Percentiles rank a stretch among this genome's conserved stretches.
Evolutionary conservation across 2,329 filamentous ascomycete genomes (phyloP).

Genomic region (Fonsecaea multimorphosa): DNA sequence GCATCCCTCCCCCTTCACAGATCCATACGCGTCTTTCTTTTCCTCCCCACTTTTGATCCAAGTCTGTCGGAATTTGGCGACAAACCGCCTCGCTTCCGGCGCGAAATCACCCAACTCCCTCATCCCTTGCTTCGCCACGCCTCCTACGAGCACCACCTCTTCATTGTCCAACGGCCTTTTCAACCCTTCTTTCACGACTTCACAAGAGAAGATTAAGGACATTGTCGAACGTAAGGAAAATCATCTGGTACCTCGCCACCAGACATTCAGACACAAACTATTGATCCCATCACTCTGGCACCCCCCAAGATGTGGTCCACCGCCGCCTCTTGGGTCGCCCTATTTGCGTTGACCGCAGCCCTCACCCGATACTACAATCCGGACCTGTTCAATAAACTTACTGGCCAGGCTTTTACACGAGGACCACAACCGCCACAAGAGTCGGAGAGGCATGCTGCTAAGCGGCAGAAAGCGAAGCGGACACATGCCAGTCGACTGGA

Average conservation of each 20-base stretch:
- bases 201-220: background rate
- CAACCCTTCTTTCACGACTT: background rate
- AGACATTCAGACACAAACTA: background rate
- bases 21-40: background rate
- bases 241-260: background rate
- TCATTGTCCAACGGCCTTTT: background rate
- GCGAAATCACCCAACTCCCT: conserved; percentile 7
- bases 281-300: conserved; percentile 15
- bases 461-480: conserved; percentile 35
- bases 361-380: conserved; percentile 36
- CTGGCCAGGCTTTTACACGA: conserved; percentile 13
- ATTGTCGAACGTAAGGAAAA: background rate
- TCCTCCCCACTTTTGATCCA: conserved; percentile 9
- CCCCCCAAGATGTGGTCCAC: conserved; percentile 34
- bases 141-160: conserved; percentile 4
- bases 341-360: conserved; percentile 29
- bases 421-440: conserved; percentile 1
- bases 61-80: conserved; percentile 2
- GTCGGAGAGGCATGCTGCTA: conserved; percentile 24
- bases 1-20: background rate
- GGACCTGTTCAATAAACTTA: conserved; percentile 32
- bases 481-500: conserved; percentile 30
- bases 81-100: conserved; percentile 26
- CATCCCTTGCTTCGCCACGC: conserved; percentile 34
- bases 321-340: conserved; percentile 31